Percentiles rank a stretch among this genome's conserved stretches.
Evolutionary conservation across 2,329 filamentous ascomycete genomes (phyloP).

Genomic region (Aspergillus alliaceus): DNA sequence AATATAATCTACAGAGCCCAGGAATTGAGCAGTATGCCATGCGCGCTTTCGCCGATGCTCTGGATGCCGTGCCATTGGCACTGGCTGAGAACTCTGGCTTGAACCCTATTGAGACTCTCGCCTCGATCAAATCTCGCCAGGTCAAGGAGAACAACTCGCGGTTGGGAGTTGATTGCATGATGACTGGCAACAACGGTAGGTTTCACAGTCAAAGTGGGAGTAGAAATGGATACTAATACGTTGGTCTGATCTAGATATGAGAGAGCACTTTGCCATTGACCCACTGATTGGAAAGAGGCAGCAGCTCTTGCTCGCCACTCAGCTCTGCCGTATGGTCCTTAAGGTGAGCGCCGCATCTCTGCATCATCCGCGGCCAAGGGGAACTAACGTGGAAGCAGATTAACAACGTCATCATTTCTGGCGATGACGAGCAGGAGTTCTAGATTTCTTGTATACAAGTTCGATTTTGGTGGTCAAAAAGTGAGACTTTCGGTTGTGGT

Average conservation of each 20-base stretch:
- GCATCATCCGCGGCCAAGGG: not conserved
- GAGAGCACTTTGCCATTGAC: conserved; percentile 95
- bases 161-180: conserved; percentile 97
- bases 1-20: conserved; percentile 60
- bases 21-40: conserved; percentile 99
- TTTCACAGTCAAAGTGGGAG: conserved; percentile 12
- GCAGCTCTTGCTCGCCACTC: conserved; percentile 92
- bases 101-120: conserved; percentile 92
- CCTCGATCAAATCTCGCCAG: conserved; percentile 93
- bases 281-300: conserved; percentile 97
- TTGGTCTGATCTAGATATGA: conserved; percentile 74
- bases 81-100: conserved; percentile 96
- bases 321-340: conserved; percentile 96
- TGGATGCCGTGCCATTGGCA: conserved; percentile 92
- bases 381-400: conserved; percentile 45
- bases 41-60: conserved; percentile 93
- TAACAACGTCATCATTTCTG: conserved; percentile 93
- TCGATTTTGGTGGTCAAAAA: conserved; percentile 17
- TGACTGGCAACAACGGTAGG: conserved; percentile 80
- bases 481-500: conserved; percentile 14
- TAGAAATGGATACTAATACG: conserved; percentile 1
- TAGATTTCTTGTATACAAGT: conserved; percentile 49
- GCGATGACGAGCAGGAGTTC: conserved; percentile 83
- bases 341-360: conserved; percentile 60
- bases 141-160: conserved; percentile 78